Conservation (phyloP, 2,329 filamentous ascomycete genomes). For the Epicoccum nigrum region DNA sequence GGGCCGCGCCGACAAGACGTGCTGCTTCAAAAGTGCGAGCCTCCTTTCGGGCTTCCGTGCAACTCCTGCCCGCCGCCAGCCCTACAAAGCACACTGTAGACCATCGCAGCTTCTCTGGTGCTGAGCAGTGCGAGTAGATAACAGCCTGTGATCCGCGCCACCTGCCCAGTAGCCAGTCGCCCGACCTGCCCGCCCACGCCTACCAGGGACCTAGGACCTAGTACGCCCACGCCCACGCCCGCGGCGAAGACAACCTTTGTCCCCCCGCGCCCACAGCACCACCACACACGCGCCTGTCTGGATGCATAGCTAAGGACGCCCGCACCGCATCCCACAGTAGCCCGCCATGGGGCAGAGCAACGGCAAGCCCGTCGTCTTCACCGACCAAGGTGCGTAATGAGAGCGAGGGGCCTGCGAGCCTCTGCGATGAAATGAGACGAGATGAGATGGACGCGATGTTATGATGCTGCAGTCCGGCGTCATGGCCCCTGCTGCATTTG, state of each 20-base stretch:
- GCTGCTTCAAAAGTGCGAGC: slow-evolving; percentile 19
- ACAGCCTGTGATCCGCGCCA: slow-evolving; percentile 6
- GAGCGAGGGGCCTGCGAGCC: neutral
- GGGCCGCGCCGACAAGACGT: slow-evolving; percentile 16
- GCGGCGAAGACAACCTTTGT: slow-evolving; percentile 3
- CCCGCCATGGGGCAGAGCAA: slow-evolving; percentile 87
- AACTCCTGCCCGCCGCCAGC: slow-evolving; percentile 9
- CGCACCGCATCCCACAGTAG: slow-evolving; percentile 21
- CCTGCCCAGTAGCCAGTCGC: slow-evolving; percentile 7
- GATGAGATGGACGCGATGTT: too few species aligned
- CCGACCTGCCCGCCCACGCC: slow-evolving; percentile 5
- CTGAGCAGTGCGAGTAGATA: slow-evolving; percentile 1
- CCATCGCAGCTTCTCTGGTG: neutral
- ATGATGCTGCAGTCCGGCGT: slow-evolving; percentile 1
- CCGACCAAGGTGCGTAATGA: slow-evolving; percentile 78
- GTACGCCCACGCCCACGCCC: slow-evolving; percentile 3
- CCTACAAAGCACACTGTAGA: slow-evolving; percentile 2
- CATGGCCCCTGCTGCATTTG: slow-evolving; percentile 2
- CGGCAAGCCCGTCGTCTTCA: slow-evolving; percentile 89
- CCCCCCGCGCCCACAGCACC: slow-evolving; percentile 7
- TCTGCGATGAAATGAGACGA: neutral
- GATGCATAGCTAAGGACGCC: slow-evolving; percentile 10
- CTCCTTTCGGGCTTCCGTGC: slow-evolving; percentile 18
- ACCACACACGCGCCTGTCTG: slow-evolving; percentile 10
- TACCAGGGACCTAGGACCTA: too few species aligned